phyloP scores from a whole-genome alignment of 2,329 filamentous ascomycete species.

The Penicillium sp. region DNA sequence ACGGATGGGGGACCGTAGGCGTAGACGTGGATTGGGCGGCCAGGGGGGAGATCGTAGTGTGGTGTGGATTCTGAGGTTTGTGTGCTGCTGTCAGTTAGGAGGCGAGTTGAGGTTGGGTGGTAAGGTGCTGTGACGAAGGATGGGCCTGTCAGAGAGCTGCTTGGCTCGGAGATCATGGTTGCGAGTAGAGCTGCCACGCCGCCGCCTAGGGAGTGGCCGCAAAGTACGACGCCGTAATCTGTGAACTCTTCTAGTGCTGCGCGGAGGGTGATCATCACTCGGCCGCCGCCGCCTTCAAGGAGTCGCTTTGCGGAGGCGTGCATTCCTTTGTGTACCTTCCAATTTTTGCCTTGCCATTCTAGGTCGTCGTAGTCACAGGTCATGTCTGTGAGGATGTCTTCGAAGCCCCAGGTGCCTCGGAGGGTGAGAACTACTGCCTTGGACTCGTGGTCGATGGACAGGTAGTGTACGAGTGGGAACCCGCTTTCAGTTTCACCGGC shows the following conservation, averaged over 20 bases:
- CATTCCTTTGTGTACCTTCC: conserved; percentile 74
- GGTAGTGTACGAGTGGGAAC: conserved; percentile 71
- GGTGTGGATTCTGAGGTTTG: conserved; percentile 15
- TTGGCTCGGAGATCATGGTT: conserved; percentile 68
- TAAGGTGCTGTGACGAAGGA: conserved; percentile 63
- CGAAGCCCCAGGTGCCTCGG: conserved; percentile 70
- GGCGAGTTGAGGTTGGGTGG: conserved; percentile 37
- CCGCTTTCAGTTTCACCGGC: conserved; percentile 66
- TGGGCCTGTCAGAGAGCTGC: conserved; percentile 49
- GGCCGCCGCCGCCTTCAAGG: conserved; percentile 66
- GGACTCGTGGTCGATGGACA: conserved; percentile 70
- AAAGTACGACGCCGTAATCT: conserved; percentile 69
- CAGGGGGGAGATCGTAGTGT: conserved; percentile 59
- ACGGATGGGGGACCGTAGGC: conserved; percentile 75
- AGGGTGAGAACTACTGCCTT: conserved; percentile 73
- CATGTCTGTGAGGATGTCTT: conserved; percentile 72
- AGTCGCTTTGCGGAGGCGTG: conserved; percentile 70
- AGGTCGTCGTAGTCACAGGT: conserved; percentile 70
- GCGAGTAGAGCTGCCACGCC: conserved; percentile 70
- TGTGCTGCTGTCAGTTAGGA: conserved; percentile 29
- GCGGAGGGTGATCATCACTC: conserved; percentile 66
- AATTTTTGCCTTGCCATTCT: conserved; percentile 60
- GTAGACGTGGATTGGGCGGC: conserved; percentile 75
- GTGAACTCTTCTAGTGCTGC: conserved; percentile 66
- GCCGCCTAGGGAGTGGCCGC: conserved; percentile 69